A percentile compares a stretch with the other conserved stretches of the same genome.
phyloP scores from a whole-genome alignment of 495 filamentous ascomycete genomes.

The Geoglossum glabrum region DNA sequence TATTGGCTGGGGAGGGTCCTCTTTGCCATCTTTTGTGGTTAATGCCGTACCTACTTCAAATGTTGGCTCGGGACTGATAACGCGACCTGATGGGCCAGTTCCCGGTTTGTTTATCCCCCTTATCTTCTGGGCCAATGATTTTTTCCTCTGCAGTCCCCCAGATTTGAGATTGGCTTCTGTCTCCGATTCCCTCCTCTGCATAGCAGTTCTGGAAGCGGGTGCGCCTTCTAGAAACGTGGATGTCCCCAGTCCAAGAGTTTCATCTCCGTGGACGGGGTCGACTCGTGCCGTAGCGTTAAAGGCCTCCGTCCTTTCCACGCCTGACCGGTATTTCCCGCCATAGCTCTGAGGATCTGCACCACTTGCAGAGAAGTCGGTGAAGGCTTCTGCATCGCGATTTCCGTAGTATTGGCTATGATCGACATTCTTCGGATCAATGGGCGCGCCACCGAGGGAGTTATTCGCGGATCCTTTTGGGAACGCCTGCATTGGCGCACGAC shows the following conservation, averaged over 20 bases:
- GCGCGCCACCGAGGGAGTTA: constrained; percentile 75
- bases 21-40: neutral
- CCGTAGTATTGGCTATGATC: constrained; percentile 33
- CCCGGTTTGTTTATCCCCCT: constrained; percentile 34
- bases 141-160: constrained; percentile 69
- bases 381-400: constrained; percentile 54
- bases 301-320: constrained; percentile 15
- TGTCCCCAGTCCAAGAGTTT: constrained; percentile 71
- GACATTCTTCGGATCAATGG: constrained; percentile 62
- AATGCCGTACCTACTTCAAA: neutral
- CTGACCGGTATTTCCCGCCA: too few species aligned
- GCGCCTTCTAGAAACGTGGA: constrained; percentile 93
- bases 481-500: constrained; percentile 85
- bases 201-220: constrained; percentile 65
- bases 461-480: constrained; percentile 84
- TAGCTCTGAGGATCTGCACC: constrained; percentile 13
- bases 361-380: constrained; percentile 47
- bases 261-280: constrained; percentile 62
- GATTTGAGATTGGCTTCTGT: constrained; percentile 23
- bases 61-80: constrained; percentile 24
- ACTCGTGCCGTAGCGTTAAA: constrained; percentile 39
- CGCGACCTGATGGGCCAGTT: constrained; percentile 26
- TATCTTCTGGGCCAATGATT: constrained; percentile 76
- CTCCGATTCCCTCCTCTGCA: constrained; percentile 57
- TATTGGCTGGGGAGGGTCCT: neutral